Evolutionary conservation across 371 early-diverging fungal species (phyloP), one percentile per base, ranked within the genome.

Genomic region (Lichtheimia corymbifera): DNA sequence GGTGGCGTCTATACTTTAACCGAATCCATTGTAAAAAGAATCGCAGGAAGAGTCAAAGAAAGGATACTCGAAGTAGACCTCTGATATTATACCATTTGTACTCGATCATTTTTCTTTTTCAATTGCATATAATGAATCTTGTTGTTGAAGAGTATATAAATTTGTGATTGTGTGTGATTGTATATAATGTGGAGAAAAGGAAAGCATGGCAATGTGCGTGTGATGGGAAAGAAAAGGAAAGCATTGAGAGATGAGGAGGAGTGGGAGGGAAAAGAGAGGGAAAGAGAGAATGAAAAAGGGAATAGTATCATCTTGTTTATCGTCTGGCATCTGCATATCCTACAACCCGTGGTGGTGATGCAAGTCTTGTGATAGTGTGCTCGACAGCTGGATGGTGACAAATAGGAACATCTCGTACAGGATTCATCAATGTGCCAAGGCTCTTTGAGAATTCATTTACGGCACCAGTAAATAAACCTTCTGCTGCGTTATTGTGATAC

Each of bases 371-470:
- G 22, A 74, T 62, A 18, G 58, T 58, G 15, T 62, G 52, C 35
- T 72, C 68, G 35, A 74, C 64, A 53, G 67, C 59, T 55, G 71
- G 53, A 20, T 68, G 67, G 60, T 67, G 69, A 44, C 71, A 70
- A n/a, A 66, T 45, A 9, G 70, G 61, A 3, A 61, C 59, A 52
- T 59, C 63, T 49, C 59, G 57, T 13, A 50, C 47, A 45, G 59
- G 60, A 3, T 51, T 63, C 70, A 89, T 86, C 62, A 89, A 73
- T 79, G 85, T 89, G 18, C 91, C 90, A 18, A 91, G 77, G 25
- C 79, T 76, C n/a, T 70, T 59, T 50, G 75, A 78, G 63, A 93
- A 91, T 68, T 88, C 88, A 55, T 87, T 79, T 14, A 86, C 80
- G 0, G 91, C 87, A 25, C 85, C 83, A 13, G 74, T 71, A 51